Conservation (phyloP, 768 basidiomycete species). For the Tubosaeta sp. region DNA sequence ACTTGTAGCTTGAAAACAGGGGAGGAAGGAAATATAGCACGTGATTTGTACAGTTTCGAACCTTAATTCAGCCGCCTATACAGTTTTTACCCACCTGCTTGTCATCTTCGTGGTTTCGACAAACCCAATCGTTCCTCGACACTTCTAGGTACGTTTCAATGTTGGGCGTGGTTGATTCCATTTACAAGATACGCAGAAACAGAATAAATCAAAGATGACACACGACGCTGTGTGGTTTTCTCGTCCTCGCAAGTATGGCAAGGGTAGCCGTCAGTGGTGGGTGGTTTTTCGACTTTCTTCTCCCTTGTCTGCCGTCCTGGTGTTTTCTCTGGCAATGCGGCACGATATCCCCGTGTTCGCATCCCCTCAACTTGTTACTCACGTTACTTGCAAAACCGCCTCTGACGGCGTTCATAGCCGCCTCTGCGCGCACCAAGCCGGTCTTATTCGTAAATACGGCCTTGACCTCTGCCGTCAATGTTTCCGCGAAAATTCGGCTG, state of each 20-base stretch:
- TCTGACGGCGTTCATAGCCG: slow-evolving; percentile 49
- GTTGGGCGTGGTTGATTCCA: neutral
- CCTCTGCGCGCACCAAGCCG: slow-evolving; percentile 94
- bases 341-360: neutral
- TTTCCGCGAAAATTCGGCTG: slow-evolving; percentile 93
- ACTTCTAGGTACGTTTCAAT: slow-evolving; percentile 19
- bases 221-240: slow-evolving; percentile 99
- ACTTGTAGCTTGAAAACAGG: neutral
- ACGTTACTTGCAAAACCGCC: neutral
- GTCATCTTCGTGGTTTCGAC: neutral
- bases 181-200: neutral
- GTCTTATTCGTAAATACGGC: slow-evolving; percentile 96
- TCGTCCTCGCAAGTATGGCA: slow-evolving; percentile 91
- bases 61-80: slow-evolving; percentile 26
- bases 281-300: slow-evolving; percentile 22
- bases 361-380: neutral
- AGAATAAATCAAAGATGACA: slow-evolving; percentile 67
- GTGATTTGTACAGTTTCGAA: slow-evolving; percentile 4
- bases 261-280: slow-evolving; percentile 93
- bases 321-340: neutral
- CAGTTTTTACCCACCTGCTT: slow-evolving; percentile 16
- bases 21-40: neutral
- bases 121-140: slow-evolving; percentile 5
- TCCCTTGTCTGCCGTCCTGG: neutral
- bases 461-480: slow-evolving; percentile 97